Evolutionary conservation across 176 grass and related monocot species (phyloP).

Genomic region (Musa schizocarpa): DNA sequence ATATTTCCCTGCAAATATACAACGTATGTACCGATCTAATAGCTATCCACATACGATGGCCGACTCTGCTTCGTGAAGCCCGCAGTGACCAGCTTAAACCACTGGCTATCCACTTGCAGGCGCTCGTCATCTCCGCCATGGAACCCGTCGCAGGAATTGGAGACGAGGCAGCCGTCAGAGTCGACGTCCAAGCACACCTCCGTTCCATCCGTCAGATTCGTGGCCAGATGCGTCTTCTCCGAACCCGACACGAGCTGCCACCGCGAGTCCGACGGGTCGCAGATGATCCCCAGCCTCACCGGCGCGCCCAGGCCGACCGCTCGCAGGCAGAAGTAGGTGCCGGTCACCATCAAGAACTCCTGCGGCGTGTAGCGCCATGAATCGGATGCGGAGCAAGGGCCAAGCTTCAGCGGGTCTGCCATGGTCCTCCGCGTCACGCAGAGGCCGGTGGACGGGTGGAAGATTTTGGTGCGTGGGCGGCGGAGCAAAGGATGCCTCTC

Average conservation of each 20-base stretch:
- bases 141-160: slow-evolving; percentile 22
- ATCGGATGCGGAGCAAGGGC: slow-evolving; percentile 18
- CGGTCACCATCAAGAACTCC: slow-evolving; percentile 16
- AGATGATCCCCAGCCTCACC: slow-evolving; percentile 26
- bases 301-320: slow-evolving; percentile 9
- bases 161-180: slow-evolving; percentile 4
- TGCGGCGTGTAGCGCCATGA: slow-evolving; percentile 39
- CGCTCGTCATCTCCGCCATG: not conserved
- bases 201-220: slow-evolving; percentile 17
- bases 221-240: slow-evolving; percentile 25
- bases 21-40: too few species aligned
- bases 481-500: not conserved
- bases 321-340: slow-evolving; percentile 31
- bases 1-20: too few species aligned
- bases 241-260: slow-evolving; percentile 8
- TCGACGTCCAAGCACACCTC: slow-evolving; percentile 33
- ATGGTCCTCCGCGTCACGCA: slow-evolving; percentile 17
- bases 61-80: too few species aligned
- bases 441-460: slow-evolving; percentile 24
- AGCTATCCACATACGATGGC: too few species aligned
- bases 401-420: slow-evolving; percentile 21
- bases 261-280: slow-evolving; percentile 19
- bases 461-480: slow-evolving; percentile 20
- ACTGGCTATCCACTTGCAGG: slow-evolving; percentile 21
- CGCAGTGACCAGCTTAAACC: slow-evolving; percentile 26